Base-by-base conservation (phyloP, 768 basidiomycete genomes). In the Trichaptum fuscoviolaceum region DNA sequence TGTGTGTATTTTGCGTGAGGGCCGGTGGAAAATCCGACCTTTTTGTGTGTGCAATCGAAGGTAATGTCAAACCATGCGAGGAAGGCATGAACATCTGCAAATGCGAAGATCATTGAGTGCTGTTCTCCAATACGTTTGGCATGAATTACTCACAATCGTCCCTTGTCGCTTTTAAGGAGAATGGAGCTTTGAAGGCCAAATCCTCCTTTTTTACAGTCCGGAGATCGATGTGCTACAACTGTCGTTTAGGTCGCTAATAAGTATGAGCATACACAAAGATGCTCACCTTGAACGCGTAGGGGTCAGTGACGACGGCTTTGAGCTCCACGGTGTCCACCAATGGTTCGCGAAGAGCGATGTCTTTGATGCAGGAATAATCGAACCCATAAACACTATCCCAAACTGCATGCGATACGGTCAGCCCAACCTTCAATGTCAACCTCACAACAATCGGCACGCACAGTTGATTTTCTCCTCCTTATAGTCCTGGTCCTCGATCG, bases 301-400 rank as follows among this genome's bases (percentile, higher is more conserved):
- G 96, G 76, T 96, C 89, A 2, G 95, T 95, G 57, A 95, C 95
- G 66, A 99, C 96, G 1, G 95, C 82, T 78, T 96, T 96, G 71
- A 99, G 80, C 70, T 99, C 97, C 67, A 99, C 97, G n/a, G 95
- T 97, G 78, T 99, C 97, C 35, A 99, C 97, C 60, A 99, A 83
- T 58, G 97, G 97, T 75, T 99, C 97, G 34, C 92, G 85, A 65
- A 99, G 80, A 1, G 97, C 97, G 71, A 99, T 97, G 76, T 97
- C 95, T 79, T 99, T 98, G 83, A 99, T 99, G 77, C 97, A 98
- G 57, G 95, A 97, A 79, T 93, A 99, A 78, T 99, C 96, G 78
- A 99, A 99, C 26, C 97, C 97, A 77, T 99, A 99, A 24, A 99
- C 97, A 72, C 98, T 95, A 74, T 98, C 95, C 97, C 97, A 99